Percentiles rank a stretch among this genome's conserved stretches.
phyloP scores from a whole-genome alignment of 768 basidiomycete genomes.

The Pulveroboletus sp. region DNA sequence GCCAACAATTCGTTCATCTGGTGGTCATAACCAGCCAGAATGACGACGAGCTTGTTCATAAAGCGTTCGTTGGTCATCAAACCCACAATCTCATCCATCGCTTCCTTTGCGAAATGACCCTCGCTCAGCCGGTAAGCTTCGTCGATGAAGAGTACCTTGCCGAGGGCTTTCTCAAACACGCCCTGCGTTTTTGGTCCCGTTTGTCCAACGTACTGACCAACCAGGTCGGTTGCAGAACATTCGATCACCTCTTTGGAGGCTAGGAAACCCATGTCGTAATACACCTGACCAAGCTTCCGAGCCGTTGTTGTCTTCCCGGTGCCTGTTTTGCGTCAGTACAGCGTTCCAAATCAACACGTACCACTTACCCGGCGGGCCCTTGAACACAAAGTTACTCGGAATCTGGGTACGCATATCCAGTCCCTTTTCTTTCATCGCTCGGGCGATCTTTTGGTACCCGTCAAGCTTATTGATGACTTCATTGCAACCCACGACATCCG shows the following conservation, averaged over 20 bases:
- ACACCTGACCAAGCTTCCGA: constrained; percentile 62
- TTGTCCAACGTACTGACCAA: constrained; percentile 69
- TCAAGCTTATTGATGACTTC: constrained; percentile 48
- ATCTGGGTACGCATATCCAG: constrained; percentile 48
- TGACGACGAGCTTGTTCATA: constrained; percentile 60
- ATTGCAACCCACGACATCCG: constrained; percentile 62
- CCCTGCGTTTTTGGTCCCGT: constrained; percentile 67
- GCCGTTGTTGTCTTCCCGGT: constrained; percentile 66
- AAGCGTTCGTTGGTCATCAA: constrained; percentile 58
- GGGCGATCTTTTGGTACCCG: constrained; percentile 52
- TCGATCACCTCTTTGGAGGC: constrained; percentile 53
- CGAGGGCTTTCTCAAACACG: constrained; percentile 62
- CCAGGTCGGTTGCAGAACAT: constrained; percentile 69
- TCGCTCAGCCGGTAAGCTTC: constrained; percentile 67
- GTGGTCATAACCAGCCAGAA: constrained; percentile 68
- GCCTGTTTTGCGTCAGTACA: constrained; percentile 35
- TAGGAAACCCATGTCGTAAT: constrained; percentile 64
- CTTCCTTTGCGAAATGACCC: constrained; percentile 69
- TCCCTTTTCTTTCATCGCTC: constrained; percentile 38
- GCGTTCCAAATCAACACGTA: fast-evolving
- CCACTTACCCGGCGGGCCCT: constrained; percentile 63
- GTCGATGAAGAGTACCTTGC: constrained; percentile 69
- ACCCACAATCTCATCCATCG: constrained; percentile 72
- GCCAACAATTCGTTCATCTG: constrained; percentile 62
- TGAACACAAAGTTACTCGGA: constrained; percentile 67